Base-by-base conservation (phyloP, 495 filamentous ascomycete genomes). In the Penicillium macrosclerotiorum region DNA sequence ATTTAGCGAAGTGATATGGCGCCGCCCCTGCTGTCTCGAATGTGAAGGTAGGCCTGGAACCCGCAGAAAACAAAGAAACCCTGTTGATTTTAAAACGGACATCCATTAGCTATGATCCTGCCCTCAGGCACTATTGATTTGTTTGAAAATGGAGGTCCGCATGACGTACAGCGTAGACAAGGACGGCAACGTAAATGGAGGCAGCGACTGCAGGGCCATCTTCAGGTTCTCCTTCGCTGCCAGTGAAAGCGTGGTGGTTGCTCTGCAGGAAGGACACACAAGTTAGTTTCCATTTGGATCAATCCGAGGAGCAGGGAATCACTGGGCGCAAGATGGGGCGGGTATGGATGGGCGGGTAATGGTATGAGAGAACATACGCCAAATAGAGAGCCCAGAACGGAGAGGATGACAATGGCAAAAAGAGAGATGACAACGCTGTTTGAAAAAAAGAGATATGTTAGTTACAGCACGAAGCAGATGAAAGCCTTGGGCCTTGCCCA, bases 21-120 rank as follows among this genome's bases (percentile, higher is more conserved):
- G 39, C 90, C 90, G 54, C 84, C 75, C 67, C 86, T 77, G 65
- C 80, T 86, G 60, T 85, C 80, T 64, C 88, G 80, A 42, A 84
- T 60, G 56, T 95, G 88, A 33, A 95, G 75, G 49, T 83, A 78
- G 37, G 89, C 90, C 62, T 96, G 90, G 58, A 87, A 79, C 20
- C 82, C 85, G 71, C 90, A 96, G 72, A 94, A 95, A 37, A 93
- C 79, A 45, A 96, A 80, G 73, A 96, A 96, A 0, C 77, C 81
- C 90, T 95, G 40, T 38, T 6, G 41, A 11, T 4, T 26, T 8
- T 42, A 9, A 27, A n/a, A 14, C 8, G 25, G 22, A 9, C 1
- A 13, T 5, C n/a, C n/a, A 19, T 51, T 31, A 51, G 48, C 42
- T 5, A 40, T 12, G 5, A 1, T 24, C 16, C 35, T 16, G n/a